phyloP scores from a whole-genome alignment of 2,329 filamentous ascomycete species.

The Beauveria sp. region DNA sequence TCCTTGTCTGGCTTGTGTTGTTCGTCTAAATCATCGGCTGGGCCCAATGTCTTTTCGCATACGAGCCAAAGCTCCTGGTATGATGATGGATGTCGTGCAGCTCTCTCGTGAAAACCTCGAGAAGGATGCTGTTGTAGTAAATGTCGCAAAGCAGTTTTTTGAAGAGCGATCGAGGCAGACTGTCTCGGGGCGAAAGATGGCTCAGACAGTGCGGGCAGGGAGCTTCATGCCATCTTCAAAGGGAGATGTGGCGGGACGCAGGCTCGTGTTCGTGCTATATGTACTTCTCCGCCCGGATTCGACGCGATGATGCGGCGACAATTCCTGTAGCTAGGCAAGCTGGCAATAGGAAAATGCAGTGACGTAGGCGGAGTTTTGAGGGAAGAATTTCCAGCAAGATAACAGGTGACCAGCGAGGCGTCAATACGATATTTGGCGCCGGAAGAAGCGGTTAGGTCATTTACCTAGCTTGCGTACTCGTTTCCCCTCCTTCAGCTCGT shows the following conservation, averaged over 20 bases:
- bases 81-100: not conserved
- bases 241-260: not conserved
- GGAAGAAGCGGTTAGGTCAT: constrained; percentile 8
- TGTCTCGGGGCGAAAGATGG: not conserved
- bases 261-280: not conserved
- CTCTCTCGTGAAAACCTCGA: not conserved
- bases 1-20: not conserved
- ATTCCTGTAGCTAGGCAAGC: not conserved
- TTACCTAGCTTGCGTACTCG: not conserved
- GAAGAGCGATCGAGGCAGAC: not conserved
- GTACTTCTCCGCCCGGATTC: not conserved
- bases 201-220: not conserved
- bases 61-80: not conserved
- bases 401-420: not conserved
- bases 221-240: constrained; percentile 2
- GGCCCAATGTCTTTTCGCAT: not conserved
- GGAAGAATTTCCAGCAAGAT: not conserved
- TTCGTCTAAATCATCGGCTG: constrained; percentile 1
- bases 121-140: not conserved
- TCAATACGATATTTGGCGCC: not conserved
- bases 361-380: not conserved
- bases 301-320: not conserved
- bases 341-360: not conserved
- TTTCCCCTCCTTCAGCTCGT: not conserved
- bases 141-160: constrained; percentile 15